These are phyloP conservation scores for Hymenoscyphus salicellus DNA, from an alignment of 2,329 filamentous ascomycete genomes.

Conservation along the genomic window DNA sequence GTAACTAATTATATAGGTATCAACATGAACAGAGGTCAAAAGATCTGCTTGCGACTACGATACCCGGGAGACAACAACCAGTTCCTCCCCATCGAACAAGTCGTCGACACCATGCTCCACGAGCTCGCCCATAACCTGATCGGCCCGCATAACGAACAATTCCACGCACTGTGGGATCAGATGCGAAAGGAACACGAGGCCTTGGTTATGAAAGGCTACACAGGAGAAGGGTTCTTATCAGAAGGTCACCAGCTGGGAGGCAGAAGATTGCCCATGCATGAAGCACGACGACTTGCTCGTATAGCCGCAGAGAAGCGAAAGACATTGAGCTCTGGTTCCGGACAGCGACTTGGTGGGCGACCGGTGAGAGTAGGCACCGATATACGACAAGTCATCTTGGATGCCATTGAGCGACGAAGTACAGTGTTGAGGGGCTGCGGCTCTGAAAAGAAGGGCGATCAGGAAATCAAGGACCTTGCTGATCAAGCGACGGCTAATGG, in stretches of 20 bases:
- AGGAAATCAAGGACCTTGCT: constrained; percentile 62
- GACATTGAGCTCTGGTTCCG: constrained; percentile 57
- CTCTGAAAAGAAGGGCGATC: constrained; percentile 57
- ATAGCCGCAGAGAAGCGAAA: constrained; percentile 70
- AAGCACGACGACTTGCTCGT: constrained; percentile 72
- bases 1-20: constrained; percentile 50
- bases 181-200: constrained; percentile 81
- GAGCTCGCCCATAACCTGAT: constrained; percentile 87
- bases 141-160: constrained; percentile 78
- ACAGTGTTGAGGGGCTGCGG: constrained; percentile 71
- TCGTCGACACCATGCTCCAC: constrained; percentile 90
- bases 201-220: constrained; percentile 77
- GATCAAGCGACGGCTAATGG: constrained; percentile 66
- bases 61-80: constrained; percentile 70
- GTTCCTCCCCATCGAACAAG: constrained; percentile 76
- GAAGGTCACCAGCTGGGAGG: constrained; percentile 73
- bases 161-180: constrained; percentile 85
- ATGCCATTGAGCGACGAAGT: constrained; percentile 67
- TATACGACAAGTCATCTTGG: constrained; percentile 68
- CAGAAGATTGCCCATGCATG: constrained; percentile 60
- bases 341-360: constrained; percentile 69
- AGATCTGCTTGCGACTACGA: constrained; percentile 79
- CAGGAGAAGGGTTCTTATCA: constrained; percentile 82
- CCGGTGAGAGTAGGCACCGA: constrained; percentile 57
- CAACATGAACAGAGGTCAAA: constrained; percentile 73